phyloP scores from a whole-genome alignment of 306 rosid genomes.

The Sesbania bispinosa region DNA sequence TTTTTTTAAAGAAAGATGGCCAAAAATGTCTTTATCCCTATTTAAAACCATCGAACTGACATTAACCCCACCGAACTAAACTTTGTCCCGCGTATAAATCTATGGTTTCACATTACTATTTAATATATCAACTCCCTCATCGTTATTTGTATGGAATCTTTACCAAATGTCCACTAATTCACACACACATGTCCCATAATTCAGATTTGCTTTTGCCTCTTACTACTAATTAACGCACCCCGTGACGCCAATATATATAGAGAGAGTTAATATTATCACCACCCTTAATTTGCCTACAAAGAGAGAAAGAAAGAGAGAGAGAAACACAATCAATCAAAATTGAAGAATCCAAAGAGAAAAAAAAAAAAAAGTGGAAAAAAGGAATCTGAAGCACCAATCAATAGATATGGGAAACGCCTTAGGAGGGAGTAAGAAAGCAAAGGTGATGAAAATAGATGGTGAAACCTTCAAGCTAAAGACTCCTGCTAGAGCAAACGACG shows the following conservation, averaged over 20 bases:
- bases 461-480: constrained; percentile 64
- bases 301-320: not conserved
- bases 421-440: constrained; percentile 55
- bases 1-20: not conserved
- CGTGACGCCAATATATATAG: constrained; percentile 10
- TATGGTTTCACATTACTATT: constrained; percentile 26
- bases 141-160: constrained; percentile 18
- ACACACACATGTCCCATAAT: constrained; percentile 21
- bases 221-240: not conserved
- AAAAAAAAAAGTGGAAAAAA: not conserved
- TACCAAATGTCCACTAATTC: constrained; percentile 31
- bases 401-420: constrained; percentile 65
- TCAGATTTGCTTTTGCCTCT: constrained; percentile 18
- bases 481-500: constrained; percentile 55
- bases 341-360: not conserved
- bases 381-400: not conserved
- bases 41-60: not conserved
- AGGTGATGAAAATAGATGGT: constrained; percentile 78
- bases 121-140: not conserved
- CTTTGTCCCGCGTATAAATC: not conserved
- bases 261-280: not conserved
- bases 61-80: constrained; percentile 19
- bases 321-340: not conserved
- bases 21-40: not conserved
- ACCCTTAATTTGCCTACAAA: no score